These are phyloP conservation scores for Elymus sibiricus DNA, from an alignment of 176 grass and related monocot species.

Conservation along the genomic window DNA sequence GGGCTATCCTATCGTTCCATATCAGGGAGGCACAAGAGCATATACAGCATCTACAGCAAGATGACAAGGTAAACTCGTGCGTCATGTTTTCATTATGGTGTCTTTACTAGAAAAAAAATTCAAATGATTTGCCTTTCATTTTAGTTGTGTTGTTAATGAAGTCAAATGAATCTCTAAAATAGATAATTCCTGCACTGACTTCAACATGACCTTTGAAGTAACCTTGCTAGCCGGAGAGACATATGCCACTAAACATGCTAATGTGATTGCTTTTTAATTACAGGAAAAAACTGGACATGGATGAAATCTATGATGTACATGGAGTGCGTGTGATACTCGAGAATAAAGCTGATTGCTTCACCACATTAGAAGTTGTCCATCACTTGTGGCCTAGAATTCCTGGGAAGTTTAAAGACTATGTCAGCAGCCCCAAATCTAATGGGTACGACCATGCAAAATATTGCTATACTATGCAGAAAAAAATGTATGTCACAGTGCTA, in stretches of 20 bases:
- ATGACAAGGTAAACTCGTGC: constrained; percentile 58
- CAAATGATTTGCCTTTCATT: neutral
- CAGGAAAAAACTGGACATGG: constrained; percentile 69
- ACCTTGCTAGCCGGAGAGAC: neutral
- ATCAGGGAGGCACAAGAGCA: constrained; percentile 71
- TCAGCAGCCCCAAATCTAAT: constrained; percentile 65
- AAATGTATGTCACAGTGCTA: neutral
- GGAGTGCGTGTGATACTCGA: constrained; percentile 74
- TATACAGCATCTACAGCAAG: constrained; percentile 87
- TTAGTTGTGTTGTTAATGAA: constrained; percentile 1
- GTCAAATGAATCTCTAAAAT: neutral
- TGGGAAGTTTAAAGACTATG: constrained; percentile 85
- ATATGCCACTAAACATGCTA: constrained; percentile 1
- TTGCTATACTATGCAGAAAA: neutral
- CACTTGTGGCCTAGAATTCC: constrained; percentile 64
- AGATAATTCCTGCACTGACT: neutral
- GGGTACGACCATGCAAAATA: constrained; percentile 37
- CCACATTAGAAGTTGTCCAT: constrained; percentile 60
- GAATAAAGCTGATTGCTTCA: constrained; percentile 63
- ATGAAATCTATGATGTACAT: constrained; percentile 90
- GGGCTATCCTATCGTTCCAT: constrained; percentile 55
- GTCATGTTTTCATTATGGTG: neutral
- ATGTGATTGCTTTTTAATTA: constrained; percentile 33
- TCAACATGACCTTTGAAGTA: neutral
- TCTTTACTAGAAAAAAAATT: neutral